phyloP scores from a whole-genome alignment of 2,329 filamentous ascomycete species.

The Coleophoma cylindrospora region DNA sequence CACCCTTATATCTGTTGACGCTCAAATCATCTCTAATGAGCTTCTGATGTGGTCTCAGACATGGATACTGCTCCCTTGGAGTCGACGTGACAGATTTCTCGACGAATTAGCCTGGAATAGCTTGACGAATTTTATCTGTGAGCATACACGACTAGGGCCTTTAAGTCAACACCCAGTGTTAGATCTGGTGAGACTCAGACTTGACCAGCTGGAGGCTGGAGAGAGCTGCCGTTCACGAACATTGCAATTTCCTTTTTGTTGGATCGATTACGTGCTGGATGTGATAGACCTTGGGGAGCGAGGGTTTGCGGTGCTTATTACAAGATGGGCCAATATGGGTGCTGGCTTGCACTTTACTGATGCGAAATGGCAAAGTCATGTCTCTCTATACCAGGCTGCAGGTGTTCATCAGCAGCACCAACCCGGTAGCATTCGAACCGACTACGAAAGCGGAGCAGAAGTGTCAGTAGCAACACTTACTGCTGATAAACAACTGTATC shows the following conservation, averaged over 20 bases:
- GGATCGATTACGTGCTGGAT: slow-evolving; percentile 10
- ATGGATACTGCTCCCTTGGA: slow-evolving; percentile 11
- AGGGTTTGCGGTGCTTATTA: slow-evolving; percentile 7
- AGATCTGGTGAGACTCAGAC: slow-evolving; percentile 3
- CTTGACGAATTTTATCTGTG: slow-evolving; percentile 2
- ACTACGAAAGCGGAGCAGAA: slow-evolving; percentile 10
- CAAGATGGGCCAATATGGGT: slow-evolving; percentile 13
- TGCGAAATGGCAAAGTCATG: slow-evolving; percentile 12
- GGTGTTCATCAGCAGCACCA: slow-evolving; percentile 5
- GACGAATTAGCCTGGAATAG: neutral
- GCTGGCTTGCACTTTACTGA: slow-evolving; percentile 9
- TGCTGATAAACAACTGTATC: slow-evolving; percentile 10
- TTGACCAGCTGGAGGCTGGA: slow-evolving; percentile 5
- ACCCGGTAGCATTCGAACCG: slow-evolving; percentile 6
- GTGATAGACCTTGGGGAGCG: slow-evolving; percentile 8
- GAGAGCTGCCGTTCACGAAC: slow-evolving; percentile 5
- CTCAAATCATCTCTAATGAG: slow-evolving; percentile 11
- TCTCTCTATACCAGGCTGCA: slow-evolving; percentile 3
- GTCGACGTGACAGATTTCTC: slow-evolving; percentile 4
- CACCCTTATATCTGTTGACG: slow-evolving; percentile 11
- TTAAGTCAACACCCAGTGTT: slow-evolving; percentile 1
- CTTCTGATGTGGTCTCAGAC: slow-evolving; percentile 13
- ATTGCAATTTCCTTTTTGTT: slow-evolving; percentile 7
- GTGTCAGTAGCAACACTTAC: slow-evolving; percentile 11
- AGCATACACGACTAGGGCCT: slow-evolving; percentile 3